phyloP scores from a whole-genome alignment of 2,329 filamentous ascomycete species.

The Pseudocercospora ulei region DNA sequence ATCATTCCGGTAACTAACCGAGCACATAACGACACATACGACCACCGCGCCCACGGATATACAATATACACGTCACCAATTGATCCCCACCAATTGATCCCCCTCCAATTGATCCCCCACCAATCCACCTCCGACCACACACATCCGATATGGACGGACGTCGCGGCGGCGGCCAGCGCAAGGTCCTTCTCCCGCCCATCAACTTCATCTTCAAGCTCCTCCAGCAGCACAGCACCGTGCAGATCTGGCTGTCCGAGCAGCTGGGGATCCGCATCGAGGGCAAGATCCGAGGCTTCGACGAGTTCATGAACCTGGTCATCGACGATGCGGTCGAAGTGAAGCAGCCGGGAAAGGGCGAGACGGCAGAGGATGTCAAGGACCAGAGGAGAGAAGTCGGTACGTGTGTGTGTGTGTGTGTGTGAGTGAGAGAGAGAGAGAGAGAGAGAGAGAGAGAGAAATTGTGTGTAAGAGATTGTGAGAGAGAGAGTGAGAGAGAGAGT shows the following conservation, averaged over 20 bases:
- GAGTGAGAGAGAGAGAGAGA: neutral
- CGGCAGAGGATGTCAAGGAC: slow-evolving; percentile 20
- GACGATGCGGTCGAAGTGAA: slow-evolving; percentile 92
- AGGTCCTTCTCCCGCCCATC: slow-evolving; percentile 65
- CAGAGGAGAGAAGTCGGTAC: slow-evolving; percentile 20
- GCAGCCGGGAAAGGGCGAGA: slow-evolving; percentile 25
- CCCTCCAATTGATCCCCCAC: no score
- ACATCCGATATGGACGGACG: slow-evolving; percentile 43
- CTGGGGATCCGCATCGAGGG: slow-evolving; percentile 88
- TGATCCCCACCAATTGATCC: no score
- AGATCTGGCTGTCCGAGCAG: slow-evolving; percentile 97
- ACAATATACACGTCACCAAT: no score
- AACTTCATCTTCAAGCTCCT: slow-evolving; percentile 93
- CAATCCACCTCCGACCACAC: slow-evolving; percentile 1
- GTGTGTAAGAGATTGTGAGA: no score
- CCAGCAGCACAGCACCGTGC: slow-evolving; percentile 71
- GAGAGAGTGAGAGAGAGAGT: neutral
- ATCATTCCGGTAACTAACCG: no score
- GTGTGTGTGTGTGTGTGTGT: neutral
- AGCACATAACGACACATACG: no score
- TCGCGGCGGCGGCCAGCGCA: slow-evolving; percentile 47
- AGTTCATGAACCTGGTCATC: slow-evolving; percentile 98
- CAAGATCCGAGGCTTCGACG: slow-evolving; percentile 93
- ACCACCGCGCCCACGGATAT: no score
- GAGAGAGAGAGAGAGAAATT: neutral